phyloP scores from a whole-genome alignment of 768 basidiomycete species.

The Polyporus arcularius region DNA sequence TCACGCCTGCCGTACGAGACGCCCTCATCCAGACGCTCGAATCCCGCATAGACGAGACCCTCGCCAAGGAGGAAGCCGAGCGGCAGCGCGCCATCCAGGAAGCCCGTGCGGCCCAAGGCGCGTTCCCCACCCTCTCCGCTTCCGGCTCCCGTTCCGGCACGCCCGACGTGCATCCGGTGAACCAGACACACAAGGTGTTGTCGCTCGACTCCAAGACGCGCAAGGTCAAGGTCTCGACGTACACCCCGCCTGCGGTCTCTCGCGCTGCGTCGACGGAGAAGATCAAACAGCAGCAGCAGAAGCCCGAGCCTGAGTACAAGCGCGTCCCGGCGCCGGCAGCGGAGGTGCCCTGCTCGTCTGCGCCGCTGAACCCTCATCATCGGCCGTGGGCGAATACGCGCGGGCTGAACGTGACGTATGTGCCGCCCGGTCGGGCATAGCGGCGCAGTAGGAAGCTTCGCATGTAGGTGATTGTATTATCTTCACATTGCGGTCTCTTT shows the following conservation, averaged over 20 bases:
- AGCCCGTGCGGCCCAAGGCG: conserved; percentile 53
- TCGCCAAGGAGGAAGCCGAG: conserved; percentile 50
- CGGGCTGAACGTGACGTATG: conserved; percentile 18
- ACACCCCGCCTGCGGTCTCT: conserved; percentile 37
- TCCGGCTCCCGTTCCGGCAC: conserved; percentile 11
- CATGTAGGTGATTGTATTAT: background rate
- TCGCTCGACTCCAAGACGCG: conserved; percentile 57
- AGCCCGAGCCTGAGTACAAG: conserved; percentile 36
- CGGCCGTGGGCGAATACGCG: conserved; percentile 23
- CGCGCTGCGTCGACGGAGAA: conserved; percentile 34
- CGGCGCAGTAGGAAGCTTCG: background rate
- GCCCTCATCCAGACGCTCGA: conserved; percentile 47
- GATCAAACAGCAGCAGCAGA: conserved; percentile 20
- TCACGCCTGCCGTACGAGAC: conserved; percentile 34
- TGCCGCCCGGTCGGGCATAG: conserved; percentile 6
- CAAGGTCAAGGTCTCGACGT: conserved; percentile 56
- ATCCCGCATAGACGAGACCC: conserved; percentile 41
- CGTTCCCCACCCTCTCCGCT: conserved; percentile 57
- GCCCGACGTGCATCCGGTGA: conserved; percentile 26
- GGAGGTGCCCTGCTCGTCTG: conserved; percentile 30
- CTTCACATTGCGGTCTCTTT: background rate
- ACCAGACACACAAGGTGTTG: conserved; percentile 57
- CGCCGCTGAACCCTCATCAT: background rate
- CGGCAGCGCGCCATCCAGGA: conserved; percentile 48
- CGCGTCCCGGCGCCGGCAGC: conserved; percentile 42